Conservation (phyloP, 192 early-diverging fungal genomes). For the Tieghemiomyces parasiticus region DNA sequence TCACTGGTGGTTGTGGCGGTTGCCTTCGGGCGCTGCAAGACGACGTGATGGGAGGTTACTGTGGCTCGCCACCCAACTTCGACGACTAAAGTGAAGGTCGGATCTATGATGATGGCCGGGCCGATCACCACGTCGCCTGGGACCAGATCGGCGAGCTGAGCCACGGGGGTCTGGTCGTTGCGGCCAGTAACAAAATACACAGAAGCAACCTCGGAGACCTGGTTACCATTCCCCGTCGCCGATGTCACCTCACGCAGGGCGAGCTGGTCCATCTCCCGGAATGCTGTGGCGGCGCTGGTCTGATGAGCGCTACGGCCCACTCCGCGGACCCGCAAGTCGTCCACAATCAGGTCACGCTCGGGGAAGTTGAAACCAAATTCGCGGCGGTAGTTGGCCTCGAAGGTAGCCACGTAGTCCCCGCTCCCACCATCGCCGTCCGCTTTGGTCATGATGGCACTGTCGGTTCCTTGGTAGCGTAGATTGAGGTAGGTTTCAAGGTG, state of each 20-base stretch:
- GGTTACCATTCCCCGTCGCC: neutral
- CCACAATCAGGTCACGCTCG: conserved; percentile 68
- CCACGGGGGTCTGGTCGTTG: conserved; percentile 49
- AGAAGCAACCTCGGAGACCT: neutral
- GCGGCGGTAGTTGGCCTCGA: conserved; percentile 63
- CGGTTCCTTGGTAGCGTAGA: conserved; percentile 86
- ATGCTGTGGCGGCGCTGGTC: conserved; percentile 13
- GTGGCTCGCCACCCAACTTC: conserved; percentile 64
- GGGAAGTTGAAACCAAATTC: conserved; percentile 92
- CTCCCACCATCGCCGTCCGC: conserved; percentile 31
- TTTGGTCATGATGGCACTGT: conserved; percentile 75
- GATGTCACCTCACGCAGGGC: neutral
- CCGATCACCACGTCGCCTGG: conserved; percentile 59
- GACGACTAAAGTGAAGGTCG: conserved; percentile 74
- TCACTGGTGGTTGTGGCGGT: no score
- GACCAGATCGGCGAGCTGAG: conserved; percentile 39
- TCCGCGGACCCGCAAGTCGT: conserved; percentile 85
- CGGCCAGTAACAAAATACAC: conserved; percentile 73
- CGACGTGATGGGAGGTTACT: conserved; percentile 53
- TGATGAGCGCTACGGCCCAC: conserved; percentile 39
- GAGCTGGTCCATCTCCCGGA: neutral
- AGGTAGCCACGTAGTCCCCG: conserved; percentile 36
- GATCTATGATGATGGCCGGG: conserved; percentile 83
- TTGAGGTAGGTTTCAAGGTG: conserved; percentile 59
- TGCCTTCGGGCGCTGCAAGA: conserved; percentile 19